Base-by-base conservation (phyloP, 768 basidiomycete genomes). In the Russula compacta region DNA sequence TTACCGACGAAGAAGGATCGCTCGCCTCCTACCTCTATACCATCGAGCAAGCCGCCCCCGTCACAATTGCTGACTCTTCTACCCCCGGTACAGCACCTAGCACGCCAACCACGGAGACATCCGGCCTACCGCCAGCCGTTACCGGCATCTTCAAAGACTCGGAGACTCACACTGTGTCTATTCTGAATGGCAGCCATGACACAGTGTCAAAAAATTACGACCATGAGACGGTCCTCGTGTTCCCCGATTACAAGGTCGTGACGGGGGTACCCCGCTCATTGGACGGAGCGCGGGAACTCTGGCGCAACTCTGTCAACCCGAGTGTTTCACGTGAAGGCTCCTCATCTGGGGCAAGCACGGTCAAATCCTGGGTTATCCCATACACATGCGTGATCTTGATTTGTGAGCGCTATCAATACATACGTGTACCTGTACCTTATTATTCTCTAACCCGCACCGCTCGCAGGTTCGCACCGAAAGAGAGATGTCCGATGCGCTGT, bases 401-500 rank as follows among this genome's bases (percentile, higher is more conserved):
- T 32, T 99, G 95, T 92, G 72, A 73, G 84, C 78, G n/a, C 36
- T 40, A 21, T 17, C 7, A 50, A 47, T 54, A 51, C 47, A 14
- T 48, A 33, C 39, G 21, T 46, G 29, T 53, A 43, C 38, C 33
- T 38, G 36, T 24, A 0, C n/a, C n/a, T 50, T n/a, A n/a, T 5
- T 10, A 39, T n/a, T 42, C 29, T 21, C 39, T 9, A 29, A 49
- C 21, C 59, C 40, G 38, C 48, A 43, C 64, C 33, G 38, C 11
- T 9, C 2, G 17, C 68, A 95, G 92, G 95, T 71, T 97, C 94
- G 2, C 95, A 98, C 74, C 92, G 93, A 74, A 83, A 82, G 67
- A 79, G 95, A 36, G 95, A 98, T 74, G 95, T 94, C 70, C 83
- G 92, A 62, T 99, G 95, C 72, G 82, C 83, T 29, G 86, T 98